These are phyloP conservation scores for Phoma sp. DNA, from an alignment of 2,329 filamentous ascomycete genomes.

Conservation along the genomic window DNA sequence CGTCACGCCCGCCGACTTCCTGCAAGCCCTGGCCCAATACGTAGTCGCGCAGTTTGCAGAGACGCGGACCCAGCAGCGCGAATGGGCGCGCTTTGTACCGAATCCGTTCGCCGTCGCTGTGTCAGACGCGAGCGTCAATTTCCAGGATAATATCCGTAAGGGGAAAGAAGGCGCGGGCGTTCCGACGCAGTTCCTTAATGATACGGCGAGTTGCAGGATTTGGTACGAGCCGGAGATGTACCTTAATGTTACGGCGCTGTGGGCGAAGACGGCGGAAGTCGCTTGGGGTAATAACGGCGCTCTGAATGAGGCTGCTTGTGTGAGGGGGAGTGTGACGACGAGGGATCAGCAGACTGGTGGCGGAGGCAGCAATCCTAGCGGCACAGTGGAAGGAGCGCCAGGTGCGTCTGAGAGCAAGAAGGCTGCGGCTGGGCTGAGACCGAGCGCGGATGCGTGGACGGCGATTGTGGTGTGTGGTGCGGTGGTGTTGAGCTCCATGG, in stretches of 20 bases:
- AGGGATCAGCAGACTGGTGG: conserved; percentile 36
- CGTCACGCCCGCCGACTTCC: conserved; percentile 36
- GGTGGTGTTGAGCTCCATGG: conserved; percentile 17
- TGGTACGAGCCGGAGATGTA: conserved; percentile 66
- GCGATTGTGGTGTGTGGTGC: conserved; percentile 19
- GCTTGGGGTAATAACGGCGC: conserved; percentile 40
- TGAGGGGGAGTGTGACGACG: conserved; percentile 38
- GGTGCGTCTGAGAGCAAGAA: conserved; percentile 20
- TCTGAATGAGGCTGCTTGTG: conserved; percentile 38
- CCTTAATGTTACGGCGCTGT: conserved; percentile 60
- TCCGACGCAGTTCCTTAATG: conserved; percentile 67
- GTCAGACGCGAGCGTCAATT: conserved; percentile 44
- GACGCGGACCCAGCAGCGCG: conserved; percentile 10
- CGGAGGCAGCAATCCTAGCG: conserved; percentile 33
- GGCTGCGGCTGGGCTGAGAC: conserved; percentile 24
- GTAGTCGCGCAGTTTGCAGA: conserved; percentile 30
- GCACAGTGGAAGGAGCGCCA: conserved; percentile 10
- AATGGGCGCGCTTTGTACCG: conserved; percentile 37
- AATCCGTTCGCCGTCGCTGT: conserved; percentile 31
- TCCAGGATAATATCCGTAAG: conserved; percentile 49
- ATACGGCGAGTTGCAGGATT: conserved; percentile 67
- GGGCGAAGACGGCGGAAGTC: conserved; percentile 52
- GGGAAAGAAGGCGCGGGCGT: conserved; percentile 44
- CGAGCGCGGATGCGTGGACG: conserved; percentile 14
- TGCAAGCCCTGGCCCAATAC: conserved; percentile 29